phyloP scores from a whole-genome alignment of 192 early-diverging fungal species.

The Podochytrium sp. region DNA sequence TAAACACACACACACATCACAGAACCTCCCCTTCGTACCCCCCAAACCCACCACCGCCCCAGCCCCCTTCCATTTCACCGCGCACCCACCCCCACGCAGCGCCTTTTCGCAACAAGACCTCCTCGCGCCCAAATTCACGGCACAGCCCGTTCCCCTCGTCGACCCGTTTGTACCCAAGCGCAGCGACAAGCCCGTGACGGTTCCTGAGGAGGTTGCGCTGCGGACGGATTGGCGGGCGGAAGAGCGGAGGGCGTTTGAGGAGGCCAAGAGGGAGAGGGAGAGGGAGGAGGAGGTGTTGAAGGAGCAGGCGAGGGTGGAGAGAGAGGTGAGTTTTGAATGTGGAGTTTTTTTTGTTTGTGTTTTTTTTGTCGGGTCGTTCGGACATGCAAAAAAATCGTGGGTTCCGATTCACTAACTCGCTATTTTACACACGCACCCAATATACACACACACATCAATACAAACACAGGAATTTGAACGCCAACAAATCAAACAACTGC shows the following conservation, averaged over 20 bases:
- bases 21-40: slow-evolving; percentile 48
- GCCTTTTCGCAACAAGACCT: slow-evolving; percentile 10
- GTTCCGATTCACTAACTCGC: too few relatives aligned
- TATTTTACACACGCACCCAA: too few relatives aligned
- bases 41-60: slow-evolving; percentile 51
- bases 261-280: slow-evolving; percentile 53
- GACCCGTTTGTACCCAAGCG: slow-evolving; percentile 67
- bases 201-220: slow-evolving; percentile 50
- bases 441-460: not conserved
- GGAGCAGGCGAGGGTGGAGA: slow-evolving; percentile 52
- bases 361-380: not conserved
- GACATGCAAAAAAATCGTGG: not conserved
- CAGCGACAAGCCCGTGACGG: slow-evolving; percentile 58
- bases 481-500: slow-evolving; percentile 58
- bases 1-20: too few relatives aligned
- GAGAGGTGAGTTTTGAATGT: slow-evolving; percentile 38
- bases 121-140: slow-evolving; percentile 50
- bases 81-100: slow-evolving; percentile 57
- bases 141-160: slow-evolving; percentile 58
- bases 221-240: slow-evolving; percentile 64
- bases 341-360: not conserved
- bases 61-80: slow-evolving; percentile 63
- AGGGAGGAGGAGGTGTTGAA: slow-evolving; percentile 57
- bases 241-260: slow-evolving; percentile 70
- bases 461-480: slow-evolving; percentile 54